phyloP scores from a whole-genome alignment of 2,329 filamentous ascomycete genomes.

The Fusarium verticillioides region DNA sequence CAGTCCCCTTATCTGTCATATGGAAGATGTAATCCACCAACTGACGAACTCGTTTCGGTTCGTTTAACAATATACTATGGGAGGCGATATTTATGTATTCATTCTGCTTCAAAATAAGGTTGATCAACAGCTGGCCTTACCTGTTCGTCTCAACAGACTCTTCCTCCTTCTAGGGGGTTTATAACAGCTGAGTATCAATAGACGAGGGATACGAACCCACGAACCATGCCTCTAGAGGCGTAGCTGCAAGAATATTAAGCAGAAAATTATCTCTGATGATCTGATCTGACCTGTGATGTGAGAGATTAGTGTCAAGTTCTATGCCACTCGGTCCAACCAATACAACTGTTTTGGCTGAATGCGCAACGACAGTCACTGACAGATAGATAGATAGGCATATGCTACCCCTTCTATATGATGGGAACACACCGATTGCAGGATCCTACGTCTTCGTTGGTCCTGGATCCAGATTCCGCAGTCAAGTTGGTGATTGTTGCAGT shows the following conservation, averaged over 20 bases:
- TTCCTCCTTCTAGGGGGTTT: not conserved
- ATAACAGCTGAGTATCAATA: no score
- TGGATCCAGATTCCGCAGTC: not conserved
- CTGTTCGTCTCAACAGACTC: not conserved
- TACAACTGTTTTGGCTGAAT: no score
- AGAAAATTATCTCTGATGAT: no score
- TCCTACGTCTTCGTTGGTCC: not conserved
- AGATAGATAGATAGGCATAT: not conserved
- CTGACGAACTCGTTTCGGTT: not conserved
- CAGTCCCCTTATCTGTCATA: not conserved
- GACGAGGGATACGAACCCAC: no score
- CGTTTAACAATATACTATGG: not conserved
- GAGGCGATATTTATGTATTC: not conserved
- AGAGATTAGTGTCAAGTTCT: no score
- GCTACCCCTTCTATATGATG: not conserved
- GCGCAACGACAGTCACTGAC: not conserved
- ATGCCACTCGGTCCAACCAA: no score
- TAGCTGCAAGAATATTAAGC: no score
- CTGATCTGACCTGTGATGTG: no score
- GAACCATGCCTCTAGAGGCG: no score
- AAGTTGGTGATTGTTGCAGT: not conserved
- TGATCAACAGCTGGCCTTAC: not conserved
- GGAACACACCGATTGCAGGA: not conserved
- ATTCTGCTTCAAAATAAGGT: no score
- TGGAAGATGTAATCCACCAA: not conserved